Base-by-base conservation (phyloP, 352 stramenopile genomes). In the Blastocystis sp. region DNA sequence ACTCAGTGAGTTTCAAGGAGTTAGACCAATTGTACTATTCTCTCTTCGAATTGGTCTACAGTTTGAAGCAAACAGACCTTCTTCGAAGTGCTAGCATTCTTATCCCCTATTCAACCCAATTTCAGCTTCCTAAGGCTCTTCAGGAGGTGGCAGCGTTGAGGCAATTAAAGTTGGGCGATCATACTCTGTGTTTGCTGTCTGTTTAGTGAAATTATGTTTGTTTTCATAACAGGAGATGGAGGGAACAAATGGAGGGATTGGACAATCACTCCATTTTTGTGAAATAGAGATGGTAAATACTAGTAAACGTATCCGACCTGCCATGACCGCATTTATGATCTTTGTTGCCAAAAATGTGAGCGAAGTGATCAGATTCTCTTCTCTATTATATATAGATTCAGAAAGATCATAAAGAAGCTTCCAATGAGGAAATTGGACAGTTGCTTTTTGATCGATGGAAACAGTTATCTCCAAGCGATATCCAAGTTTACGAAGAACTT, bases 1-100 rank as follows among this genome's bases (percentile, higher is more conserved):
- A 84, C 24, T 62, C 33, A 5, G 53, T 35, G 40, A 48, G 51
- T 56, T 84, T 68, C 33, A 58, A 60, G 51, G 56, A 84, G 13
- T 27, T 84, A 5, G 73, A 84, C 30, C 30, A 84, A 64, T 42
- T 84, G 19, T 84, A 84, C 56, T 30, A 84, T 22, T 54, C 51
- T 13, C 73, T 84, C 53, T 84, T 84, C 19, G 51, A 68, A 33
- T 37, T 84, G 48, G 54, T 84, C 30, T 84, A 68, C 73, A 84
- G 51, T 68, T 30, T 84, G n/a, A 84, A 84, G 73, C 24, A 84
- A 42, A 84, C 53, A 42, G 48, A 66, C 13, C n/a, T 84, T 37
- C 56, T 84, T 54, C 51, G 54, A 22, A 84, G 73, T 57, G 73
- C 73, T 13, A 64, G 51, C 30, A 64, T 84, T n/a, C 53, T 84